These are phyloP conservation scores for Ophiostoma populinum DNA, from an alignment of 2,329 filamentous ascomycete genomes.

Conservation along the genomic window DNA sequence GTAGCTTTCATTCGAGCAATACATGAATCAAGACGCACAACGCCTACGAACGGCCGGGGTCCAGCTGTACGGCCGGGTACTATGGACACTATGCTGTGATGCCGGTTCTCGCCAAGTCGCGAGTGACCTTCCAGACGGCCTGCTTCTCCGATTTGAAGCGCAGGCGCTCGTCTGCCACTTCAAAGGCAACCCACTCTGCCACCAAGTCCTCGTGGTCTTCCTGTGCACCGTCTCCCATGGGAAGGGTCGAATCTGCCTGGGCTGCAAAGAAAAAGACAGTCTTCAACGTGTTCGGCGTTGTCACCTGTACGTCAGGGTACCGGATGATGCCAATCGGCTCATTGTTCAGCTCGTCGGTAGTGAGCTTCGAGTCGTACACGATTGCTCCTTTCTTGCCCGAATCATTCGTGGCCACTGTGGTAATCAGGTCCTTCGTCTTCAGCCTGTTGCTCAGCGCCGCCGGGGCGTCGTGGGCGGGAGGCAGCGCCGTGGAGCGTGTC, in stretches of 20 bases:
- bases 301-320: conserved; percentile 20
- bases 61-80: no score
- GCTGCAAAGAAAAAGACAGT: conserved; percentile 25
- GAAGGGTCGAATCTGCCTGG: conserved; percentile 6
- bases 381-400: not conserved
- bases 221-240: conserved; percentile 8
- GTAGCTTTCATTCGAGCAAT: no score
- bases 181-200: conserved; percentile 9
- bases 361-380: conserved; percentile 13
- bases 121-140: conserved; percentile 8
- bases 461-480: conserved; percentile 10
- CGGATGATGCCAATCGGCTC: conserved; percentile 21
- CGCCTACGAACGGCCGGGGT: no score
- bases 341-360: conserved; percentile 16
- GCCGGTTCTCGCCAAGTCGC: conserved; percentile 8
- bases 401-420: not conserved
- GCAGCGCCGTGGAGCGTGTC: conserved; percentile 23
- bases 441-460: conserved; percentile 3
- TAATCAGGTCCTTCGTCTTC: not conserved
- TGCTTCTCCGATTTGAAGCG: conserved; percentile 8
- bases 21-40: no score
- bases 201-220: conserved; percentile 11
- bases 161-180: conserved; percentile 4
- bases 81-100: not conserved
- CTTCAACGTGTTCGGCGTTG: conserved; percentile 19